Conservation (phyloP, 2,329 filamentous ascomycete species). For the Didymella pinodella region DNA sequence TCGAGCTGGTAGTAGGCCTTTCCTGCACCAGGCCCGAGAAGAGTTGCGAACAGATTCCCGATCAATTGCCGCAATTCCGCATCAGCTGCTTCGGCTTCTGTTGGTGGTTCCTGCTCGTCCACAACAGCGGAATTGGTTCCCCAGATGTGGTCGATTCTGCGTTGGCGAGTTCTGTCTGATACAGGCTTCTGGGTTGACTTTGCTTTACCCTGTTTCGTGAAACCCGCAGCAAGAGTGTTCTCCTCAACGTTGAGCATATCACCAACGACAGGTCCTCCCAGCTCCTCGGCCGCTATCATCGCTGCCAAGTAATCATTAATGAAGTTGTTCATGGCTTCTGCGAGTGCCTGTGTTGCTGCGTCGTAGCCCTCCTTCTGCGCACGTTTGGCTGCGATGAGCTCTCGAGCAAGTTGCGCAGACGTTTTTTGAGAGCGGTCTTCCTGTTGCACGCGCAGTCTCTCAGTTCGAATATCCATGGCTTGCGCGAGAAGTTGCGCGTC, state of each 20-base stretch:
- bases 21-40: conserved; percentile 45
- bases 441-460: conserved; percentile 65
- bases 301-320: conserved; percentile 73
- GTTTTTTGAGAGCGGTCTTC: conserved; percentile 65
- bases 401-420: conserved; percentile 67
- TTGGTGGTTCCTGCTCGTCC: conserved; percentile 41
- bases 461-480: conserved; percentile 66
- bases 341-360: conserved; percentile 66
- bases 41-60: conserved; percentile 56
- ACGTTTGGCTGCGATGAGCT: conserved; percentile 68
- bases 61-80: conserved; percentile 58
- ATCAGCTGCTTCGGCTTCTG: conserved; percentile 59
- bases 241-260: conserved; percentile 72
- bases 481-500: conserved; percentile 58
- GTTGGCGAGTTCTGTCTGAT: conserved; percentile 52
- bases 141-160: conserved; percentile 62
- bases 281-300: conserved; percentile 83
- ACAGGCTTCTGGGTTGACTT: conserved; percentile 51
- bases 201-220: conserved; percentile 59
- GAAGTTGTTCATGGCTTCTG: conserved; percentile 72
- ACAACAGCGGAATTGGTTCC: conserved; percentile 41
- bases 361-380: conserved; percentile 68
- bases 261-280: conserved; percentile 83
- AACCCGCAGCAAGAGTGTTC: conserved; percentile 61
- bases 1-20: conserved; percentile 59